Percentiles rank a stretch among this genome's conserved stretches.
These are phyloP conservation scores for Lachancea fermentati DNA, from an alignment of 805 yeast species.

Conservation along the genomic window DNA sequence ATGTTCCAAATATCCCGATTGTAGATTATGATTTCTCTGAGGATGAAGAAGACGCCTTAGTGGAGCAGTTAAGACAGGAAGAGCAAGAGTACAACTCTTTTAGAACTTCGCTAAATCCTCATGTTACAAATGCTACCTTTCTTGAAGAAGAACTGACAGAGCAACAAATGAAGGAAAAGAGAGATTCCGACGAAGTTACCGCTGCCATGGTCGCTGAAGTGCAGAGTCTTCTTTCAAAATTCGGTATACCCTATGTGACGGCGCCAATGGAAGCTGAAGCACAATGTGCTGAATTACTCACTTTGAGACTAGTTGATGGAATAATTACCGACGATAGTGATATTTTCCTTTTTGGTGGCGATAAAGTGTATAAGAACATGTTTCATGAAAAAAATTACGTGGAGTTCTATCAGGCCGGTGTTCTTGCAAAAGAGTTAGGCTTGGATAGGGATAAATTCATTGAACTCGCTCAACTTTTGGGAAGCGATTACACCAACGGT, in stretches of 20 bases:
- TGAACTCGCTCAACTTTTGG: constrained; percentile 75
- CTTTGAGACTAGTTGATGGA: constrained; percentile 81
- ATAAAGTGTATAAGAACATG: constrained; percentile 80
- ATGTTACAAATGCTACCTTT: constrained; percentile 19
- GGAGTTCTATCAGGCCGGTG: constrained; percentile 65
- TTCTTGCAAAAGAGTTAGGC: constrained; percentile 59
- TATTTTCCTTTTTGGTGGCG: constrained; percentile 90
- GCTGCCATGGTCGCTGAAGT: constrained; percentile 82
- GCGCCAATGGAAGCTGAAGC: constrained; percentile 99
- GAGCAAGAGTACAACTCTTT: constrained; percentile 67
- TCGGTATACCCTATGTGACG: constrained; percentile 91
- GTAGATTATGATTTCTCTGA: constrained; percentile 67
- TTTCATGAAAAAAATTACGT: constrained; percentile 90
- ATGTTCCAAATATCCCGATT: constrained; percentile 11
- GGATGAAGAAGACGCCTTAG: constrained; percentile 67
- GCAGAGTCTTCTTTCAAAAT: constrained; percentile 76
- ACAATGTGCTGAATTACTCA: constrained; percentile 79
- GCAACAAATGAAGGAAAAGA: constrained; percentile 57
- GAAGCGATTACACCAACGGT: constrained; percentile 95
- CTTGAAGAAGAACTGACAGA: constrained; percentile 43
- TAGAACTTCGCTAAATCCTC: constrained; percentile 37
- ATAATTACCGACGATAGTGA: constrained; percentile 96
- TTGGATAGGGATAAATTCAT: constrained; percentile 60
- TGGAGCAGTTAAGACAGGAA: constrained; percentile 60
- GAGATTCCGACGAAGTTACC: constrained; percentile 92